Evolutionary conservation across 345 rosid genomes (phyloP), one percentile per base, ranked within the genome.

Genomic region (Erucastrum elatum): DNA sequence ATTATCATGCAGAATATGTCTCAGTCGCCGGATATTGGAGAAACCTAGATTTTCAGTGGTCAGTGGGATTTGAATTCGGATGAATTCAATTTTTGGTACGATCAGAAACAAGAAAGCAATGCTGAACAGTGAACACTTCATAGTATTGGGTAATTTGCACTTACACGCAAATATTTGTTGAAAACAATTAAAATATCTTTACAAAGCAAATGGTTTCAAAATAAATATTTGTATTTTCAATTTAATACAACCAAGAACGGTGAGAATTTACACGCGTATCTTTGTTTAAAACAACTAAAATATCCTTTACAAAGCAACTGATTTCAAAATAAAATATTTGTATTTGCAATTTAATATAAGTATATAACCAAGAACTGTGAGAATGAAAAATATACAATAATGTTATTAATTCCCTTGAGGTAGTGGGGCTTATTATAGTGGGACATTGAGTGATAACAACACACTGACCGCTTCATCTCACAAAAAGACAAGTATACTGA

Each of bases 381-480:
- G 59, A 7, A 59, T 13, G 7, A 1, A 62, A 72, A 15, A 62
- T 35, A 71, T 21, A 72, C 17, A 64, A 51, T 31, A 65, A 35
- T 66, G 65, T 7, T 21, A 51, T 4, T 65, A 53, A 26, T 21
- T 64, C 55, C 55, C 11, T 21, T 13, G 64, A 74, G 25, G 15
- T 66, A 65, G 30, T 65, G 70, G 61, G 62, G 33, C 59, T 29
- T 44, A 63, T 63, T 6, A 17, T 63, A 66, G 70, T 63, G 77
- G 72, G 71, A 75, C 78, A 55, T 2, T 15, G 55, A 39, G 69
- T 61, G 75, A 76, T 69, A 21, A 76, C 75, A 69, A 69, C 74
- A 76, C 68, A 77, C 70, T 62, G 70, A 70, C 75, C 64, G 80
- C 70, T 62, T 70, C 70, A 70, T 49, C 75, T 25, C 64, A 63